Base-by-base conservation (phyloP, 768 basidiomycete species). In the Rhodotorula paludigena region DNA sequence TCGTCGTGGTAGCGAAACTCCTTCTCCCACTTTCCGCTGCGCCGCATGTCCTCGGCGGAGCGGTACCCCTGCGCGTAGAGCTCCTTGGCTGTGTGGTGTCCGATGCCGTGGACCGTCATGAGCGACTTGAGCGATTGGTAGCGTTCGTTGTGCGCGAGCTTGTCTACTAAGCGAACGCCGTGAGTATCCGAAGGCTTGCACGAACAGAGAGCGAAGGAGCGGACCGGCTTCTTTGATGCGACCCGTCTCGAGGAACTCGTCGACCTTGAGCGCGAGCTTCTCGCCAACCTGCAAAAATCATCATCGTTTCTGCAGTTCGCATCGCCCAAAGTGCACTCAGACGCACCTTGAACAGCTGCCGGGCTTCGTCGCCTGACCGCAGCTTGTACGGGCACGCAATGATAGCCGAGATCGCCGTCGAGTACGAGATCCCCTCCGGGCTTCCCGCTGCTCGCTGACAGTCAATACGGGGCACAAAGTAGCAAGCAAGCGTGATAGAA, bases 1-100 rank as follows among this genome's bases (percentile, higher is more conserved):
- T 70, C 69, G 38, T 70, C 69, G 60, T 70, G 60, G 33, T 70
- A 70, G 11, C 36, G 41, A 28, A 70, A 62, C 56, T 59, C 69
- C 45, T 65, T 65, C 16, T 62, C 56, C 38, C 47, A 65, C 32
- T 61, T 39, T 8, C 64, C 69, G 33, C 64, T 66, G 21, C 42
- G 47, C 33, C 55, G 42, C 59, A 70, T 36, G 35, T 70, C 51
- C 28, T 70, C 69, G 11, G 63, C 60, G 0, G 60, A 48, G 3
- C 57, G 48, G 35, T 23, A 65, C 12, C 64, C 69, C 23, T 59
- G 30, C 28, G n/a, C 14, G 60, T 70, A 70, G 12, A 70, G 57
- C 30, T 63, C 57, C 47, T 59, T 62, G 1, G 69, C 69, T n/a
- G 42, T 38, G 32, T 57, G 53, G 4, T 65, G 63, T 10, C 68